Evolutionary conservation across 148 eudicot genomes (phyloP), one percentile per base, ranked within the genome.

Genomic region (Spergularia bocconei): DNA sequence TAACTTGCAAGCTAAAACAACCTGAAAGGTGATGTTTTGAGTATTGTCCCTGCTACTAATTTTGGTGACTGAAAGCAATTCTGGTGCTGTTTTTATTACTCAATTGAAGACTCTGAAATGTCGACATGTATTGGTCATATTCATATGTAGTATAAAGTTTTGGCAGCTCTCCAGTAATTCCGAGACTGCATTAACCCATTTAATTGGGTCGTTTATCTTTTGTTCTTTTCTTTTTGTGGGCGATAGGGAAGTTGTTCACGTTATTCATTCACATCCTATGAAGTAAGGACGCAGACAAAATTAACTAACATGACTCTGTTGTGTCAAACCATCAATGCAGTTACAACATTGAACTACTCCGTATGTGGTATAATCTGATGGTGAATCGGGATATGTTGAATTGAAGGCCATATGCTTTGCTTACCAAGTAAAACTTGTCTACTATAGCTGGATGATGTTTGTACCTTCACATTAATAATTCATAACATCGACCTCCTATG

Each of bases 1-100:
- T 44, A 44, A 41, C 53, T 63, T 63, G 67, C 11, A 4, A 63
- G 67, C 47, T 63, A 44, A 63, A 63, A 63, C 67, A 63, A 63
- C 47, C 67, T 33, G 15, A 63, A 33, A 63, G 33, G 67, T 33
- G 16, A 14, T 63, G 16, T 33, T 63, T 63, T 63, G 4, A 36
- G 47, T 36, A 63, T 11, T 29, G 10, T 29, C 33, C 48, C 48
- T 29, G 44, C 47, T 19, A 36, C n/a, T 65, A 17, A 16, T n/a
- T 65, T 3, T 17, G 0, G 68, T 2, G 51, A 39, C 20, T 65
- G 39, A 15, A 2, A 65, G 51, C 51, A 39, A 38, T 63, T 63
- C 5, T 63, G 48, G 16, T 63, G 67, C 14, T 63, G 67, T 63
- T 63, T 63, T 63, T 11, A 63, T 63, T 41, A 62, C 39, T 62